Evolutionary conservation across 768 basidiomycete species (phyloP).

Genomic region (Pleurotus djamor): DNA sequence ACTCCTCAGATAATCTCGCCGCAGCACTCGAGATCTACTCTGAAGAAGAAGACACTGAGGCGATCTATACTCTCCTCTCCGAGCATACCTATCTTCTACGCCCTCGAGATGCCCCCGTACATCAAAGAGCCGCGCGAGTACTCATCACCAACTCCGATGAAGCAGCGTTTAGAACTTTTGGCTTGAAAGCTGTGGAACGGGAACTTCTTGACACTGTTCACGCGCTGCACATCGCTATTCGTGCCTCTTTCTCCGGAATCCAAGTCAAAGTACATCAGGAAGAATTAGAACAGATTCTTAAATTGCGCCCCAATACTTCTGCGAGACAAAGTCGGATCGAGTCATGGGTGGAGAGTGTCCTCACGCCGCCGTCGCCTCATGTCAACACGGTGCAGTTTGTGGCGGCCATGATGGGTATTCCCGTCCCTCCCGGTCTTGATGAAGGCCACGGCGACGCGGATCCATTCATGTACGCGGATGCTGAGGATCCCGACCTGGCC

Average conservation of each 20-base stretch:
- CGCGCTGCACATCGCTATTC: slow-evolving; percentile 40
- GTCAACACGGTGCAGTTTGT: slow-evolving; percentile 48
- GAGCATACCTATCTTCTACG: slow-evolving; percentile 55
- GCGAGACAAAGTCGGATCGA: slow-evolving; percentile 36
- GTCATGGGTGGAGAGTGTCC: slow-evolving; percentile 40
- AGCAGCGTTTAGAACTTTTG: slow-evolving; percentile 27
- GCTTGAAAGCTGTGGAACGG: slow-evolving; percentile 43
- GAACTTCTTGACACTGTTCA: slow-evolving; percentile 48
- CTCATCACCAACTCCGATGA: slow-evolving; percentile 20
- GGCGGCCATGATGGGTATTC: slow-evolving; percentile 52
- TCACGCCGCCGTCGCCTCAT: slow-evolving; percentile 30
- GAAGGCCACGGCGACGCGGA: slow-evolving; percentile 30
- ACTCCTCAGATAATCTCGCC: slow-evolving; percentile 48
- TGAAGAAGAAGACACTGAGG: slow-evolving; percentile 26
- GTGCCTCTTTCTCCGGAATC: slow-evolving; percentile 44
- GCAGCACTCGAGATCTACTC: slow-evolving; percentile 55
- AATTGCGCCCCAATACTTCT: slow-evolving; percentile 30
- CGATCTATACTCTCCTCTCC: slow-evolving; percentile 40
- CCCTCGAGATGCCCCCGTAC: slow-evolving; percentile 45
- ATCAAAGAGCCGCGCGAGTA: slow-evolving; percentile 43
- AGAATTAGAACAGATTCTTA: slow-evolving; percentile 44
- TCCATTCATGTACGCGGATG: slow-evolving; percentile 38
- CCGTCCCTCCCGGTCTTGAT: slow-evolving; percentile 33
- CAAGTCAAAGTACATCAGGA: slow-evolving; percentile 33
- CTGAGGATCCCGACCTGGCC: slow-evolving; percentile 47